Percentiles rank a stretch among this genome's conserved stretches.
Evolutionary conservation across 1,139 yeast species (phyloP).

Genomic region (Yamadazyma taylorii): DNA sequence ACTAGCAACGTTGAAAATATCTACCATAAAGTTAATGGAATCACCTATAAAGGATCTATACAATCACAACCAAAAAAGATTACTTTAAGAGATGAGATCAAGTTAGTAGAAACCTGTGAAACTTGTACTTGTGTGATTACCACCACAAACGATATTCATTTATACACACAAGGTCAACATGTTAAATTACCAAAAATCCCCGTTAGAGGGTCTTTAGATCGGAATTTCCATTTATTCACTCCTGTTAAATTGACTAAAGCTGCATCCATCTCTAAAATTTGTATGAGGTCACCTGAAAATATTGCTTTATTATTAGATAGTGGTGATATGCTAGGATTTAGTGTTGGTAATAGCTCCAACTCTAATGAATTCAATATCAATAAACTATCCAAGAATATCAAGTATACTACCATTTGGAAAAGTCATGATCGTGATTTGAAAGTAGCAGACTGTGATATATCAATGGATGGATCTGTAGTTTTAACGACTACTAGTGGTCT

Average conservation of each 20-base stretch:
- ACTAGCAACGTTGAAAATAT: constrained; percentile 7
- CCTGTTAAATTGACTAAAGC: constrained; percentile 51
- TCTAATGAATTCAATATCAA: constrained; percentile 17
- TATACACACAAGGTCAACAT: constrained; percentile 60
- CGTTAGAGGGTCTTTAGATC: constrained; percentile 30
- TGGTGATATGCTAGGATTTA: constrained; percentile 51
- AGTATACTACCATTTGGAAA: constrained; percentile 49
- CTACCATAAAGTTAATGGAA: constrained; percentile 30
- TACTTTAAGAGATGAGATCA: constrained; percentile 50
- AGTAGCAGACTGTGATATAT: constrained; percentile 62
- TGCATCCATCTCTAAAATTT: constrained; percentile 31
- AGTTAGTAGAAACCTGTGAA: constrained; percentile 66
- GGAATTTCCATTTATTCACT: constrained; percentile 52
- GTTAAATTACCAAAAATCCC: constrained; percentile 47
- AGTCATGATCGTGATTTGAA: constrained; percentile 53
- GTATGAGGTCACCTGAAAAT: constrained; percentile 33
- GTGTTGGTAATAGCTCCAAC: constrained; percentile 18
- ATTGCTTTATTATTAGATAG: constrained; percentile 49
- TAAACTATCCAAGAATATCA: constrained; percentile 32
- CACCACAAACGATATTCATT: constrained; percentile 58
- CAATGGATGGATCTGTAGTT: constrained; percentile 67
- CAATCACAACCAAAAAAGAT: constrained; percentile 46
- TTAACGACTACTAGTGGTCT: constrained; percentile 70
- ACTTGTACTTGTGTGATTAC: constrained; percentile 69
- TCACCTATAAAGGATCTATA: constrained; percentile 32